A percentile compares a stretch with the other conserved stretches of the same genome.
phyloP scores from a whole-genome alignment of 2,329 filamentous ascomycete species.

The Sporothrix schenckii region DNA sequence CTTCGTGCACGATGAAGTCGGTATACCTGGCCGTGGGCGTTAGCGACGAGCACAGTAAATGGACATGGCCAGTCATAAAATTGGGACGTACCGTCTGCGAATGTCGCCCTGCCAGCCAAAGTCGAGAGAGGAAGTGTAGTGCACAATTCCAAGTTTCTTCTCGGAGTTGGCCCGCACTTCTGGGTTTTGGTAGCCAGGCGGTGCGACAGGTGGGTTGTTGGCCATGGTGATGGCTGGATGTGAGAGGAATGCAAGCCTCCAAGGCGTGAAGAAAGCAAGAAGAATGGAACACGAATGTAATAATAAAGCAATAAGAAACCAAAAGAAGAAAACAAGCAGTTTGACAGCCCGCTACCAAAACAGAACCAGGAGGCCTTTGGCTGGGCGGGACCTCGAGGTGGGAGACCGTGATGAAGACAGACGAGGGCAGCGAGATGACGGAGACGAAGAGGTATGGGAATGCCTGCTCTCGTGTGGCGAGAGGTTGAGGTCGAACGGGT shows the following conservation, averaged over 20 bases:
- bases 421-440: background rate
- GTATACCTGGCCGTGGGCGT: conserved; percentile 64
- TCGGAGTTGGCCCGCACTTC: conserved; percentile 42
- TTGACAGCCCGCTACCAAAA: background rate
- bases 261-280: background rate
- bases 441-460: background rate
- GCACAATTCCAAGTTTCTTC: conserved; percentile 48
- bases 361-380: background rate
- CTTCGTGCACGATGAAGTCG: conserved; percentile 92
- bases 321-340: background rate
- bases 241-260: background rate
- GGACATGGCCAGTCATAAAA: background rate
- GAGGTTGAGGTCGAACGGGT: background rate
- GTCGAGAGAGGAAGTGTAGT: conserved; percentile 47
- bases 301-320: background rate
- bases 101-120: conserved; percentile 50
- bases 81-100: conserved; percentile 48
- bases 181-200: conserved; percentile 37
- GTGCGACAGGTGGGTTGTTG: conserved; percentile 15
- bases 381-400: background rate
- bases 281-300: background rate
- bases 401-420: background rate
- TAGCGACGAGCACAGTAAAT: background rate
- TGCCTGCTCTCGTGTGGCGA: background rate
- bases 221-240: conserved; percentile 25